Evolutionary conservation across 768 basidiomycete genomes (phyloP).

Genomic region (Clitopilus passeckerianus): DNA sequence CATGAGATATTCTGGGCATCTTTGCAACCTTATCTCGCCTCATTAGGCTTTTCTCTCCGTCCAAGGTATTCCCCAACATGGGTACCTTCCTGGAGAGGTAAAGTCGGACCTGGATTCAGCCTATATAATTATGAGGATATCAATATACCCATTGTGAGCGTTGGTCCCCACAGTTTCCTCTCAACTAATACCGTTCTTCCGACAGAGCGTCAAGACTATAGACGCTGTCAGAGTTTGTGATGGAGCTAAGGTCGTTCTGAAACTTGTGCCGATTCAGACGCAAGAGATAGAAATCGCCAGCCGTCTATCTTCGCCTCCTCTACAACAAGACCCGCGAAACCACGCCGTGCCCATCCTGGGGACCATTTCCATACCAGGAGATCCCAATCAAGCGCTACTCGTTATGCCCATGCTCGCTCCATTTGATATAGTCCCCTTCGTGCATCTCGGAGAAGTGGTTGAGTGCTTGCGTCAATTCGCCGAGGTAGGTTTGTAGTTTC

Average conservation of each 20-base stretch:
- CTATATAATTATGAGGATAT: too few species aligned
- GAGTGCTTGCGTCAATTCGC: constrained; percentile 15
- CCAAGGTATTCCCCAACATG: too few species aligned
- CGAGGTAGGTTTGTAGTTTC: constrained; percentile 8
- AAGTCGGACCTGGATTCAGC: too few species aligned
- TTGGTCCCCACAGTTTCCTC: too few species aligned
- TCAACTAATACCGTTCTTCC: too few species aligned
- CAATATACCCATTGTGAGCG: too few species aligned
- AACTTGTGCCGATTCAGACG: constrained; percentile 2
- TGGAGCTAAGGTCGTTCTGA: constrained; percentile 13
- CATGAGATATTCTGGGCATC: too few species aligned
- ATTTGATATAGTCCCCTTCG: constrained; percentile 14
- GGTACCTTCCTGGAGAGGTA: too few species aligned
- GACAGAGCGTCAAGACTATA: not conserved
- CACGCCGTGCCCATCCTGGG: constrained; percentile 17
- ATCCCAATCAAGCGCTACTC: constrained; percentile 7
- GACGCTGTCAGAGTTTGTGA: constrained; percentile 14
- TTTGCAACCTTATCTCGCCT: too few species aligned
- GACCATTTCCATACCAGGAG: constrained; percentile 13
- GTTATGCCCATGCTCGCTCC: constrained; percentile 16
- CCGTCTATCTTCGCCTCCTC: constrained; percentile 8
- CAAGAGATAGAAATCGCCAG: constrained; percentile 10
- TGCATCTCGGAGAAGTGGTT: constrained; percentile 13
- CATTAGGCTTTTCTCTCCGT: too few species aligned
- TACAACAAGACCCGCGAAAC: constrained; percentile 14